Percentiles rank a stretch among this genome's conserved stretches.
phyloP scores from a whole-genome alignment of 208 protist genomes.

The Endotrypanum monterogeii region DNA sequence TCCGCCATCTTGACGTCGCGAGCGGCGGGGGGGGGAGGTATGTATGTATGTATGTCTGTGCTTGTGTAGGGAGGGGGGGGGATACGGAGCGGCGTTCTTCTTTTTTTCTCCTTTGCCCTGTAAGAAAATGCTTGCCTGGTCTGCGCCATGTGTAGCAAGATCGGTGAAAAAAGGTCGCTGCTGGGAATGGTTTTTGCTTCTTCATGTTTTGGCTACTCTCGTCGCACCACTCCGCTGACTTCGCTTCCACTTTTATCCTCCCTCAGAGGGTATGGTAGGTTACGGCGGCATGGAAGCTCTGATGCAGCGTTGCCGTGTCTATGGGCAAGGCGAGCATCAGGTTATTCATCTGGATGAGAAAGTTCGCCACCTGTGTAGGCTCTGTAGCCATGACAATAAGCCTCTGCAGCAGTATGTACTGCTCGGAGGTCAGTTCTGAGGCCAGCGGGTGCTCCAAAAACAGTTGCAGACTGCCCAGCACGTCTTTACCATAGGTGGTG shows the following conservation, averaged over 20 bases:
- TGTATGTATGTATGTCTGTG: neutral
- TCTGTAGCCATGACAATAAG: slow-evolving; percentile 62
- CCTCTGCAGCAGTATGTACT: slow-evolving; percentile 57
- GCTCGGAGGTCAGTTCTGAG: slow-evolving; percentile 50
- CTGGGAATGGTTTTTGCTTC: neutral
- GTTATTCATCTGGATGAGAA: slow-evolving; percentile 75
- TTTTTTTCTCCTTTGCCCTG: too few relatives aligned
- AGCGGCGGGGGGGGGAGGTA: neutral
- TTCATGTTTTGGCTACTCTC: neutral
- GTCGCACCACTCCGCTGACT: neutral
- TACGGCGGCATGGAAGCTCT: slow-evolving; percentile 47
- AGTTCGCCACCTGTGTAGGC: slow-evolving; percentile 70
- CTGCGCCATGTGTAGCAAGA: neutral
- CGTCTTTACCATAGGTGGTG: slow-evolving; percentile 62
- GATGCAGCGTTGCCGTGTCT: slow-evolving; percentile 42
- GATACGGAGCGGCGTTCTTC: neutral
- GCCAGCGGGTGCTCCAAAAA: slow-evolving; percentile 59
- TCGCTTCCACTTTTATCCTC: neutral
- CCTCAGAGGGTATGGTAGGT: slow-evolving; percentile 19
- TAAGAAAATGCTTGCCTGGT: neutral
- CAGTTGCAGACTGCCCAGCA: slow-evolving; percentile 46
- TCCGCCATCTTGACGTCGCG: neutral
- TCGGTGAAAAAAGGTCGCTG: neutral
- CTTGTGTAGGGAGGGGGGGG: neutral
- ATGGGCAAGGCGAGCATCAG: slow-evolving; percentile 61